Evolutionary conservation across 768 basidiomycete species (phyloP).

Genomic region (Lactarius trivialis): DNA sequence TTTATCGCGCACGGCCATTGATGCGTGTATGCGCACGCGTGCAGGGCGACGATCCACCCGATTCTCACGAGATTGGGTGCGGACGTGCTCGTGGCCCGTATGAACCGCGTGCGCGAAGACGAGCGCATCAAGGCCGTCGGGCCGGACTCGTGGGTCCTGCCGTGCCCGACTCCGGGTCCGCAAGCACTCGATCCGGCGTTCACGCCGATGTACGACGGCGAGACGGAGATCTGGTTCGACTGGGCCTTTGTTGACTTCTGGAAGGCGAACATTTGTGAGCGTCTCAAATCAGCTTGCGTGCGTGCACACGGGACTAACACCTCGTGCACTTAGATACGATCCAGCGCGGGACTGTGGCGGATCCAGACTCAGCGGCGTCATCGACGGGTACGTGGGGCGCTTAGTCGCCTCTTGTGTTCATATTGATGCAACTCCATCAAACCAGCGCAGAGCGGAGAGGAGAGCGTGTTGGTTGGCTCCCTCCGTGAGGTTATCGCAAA

Average conservation of each 20-base stretch:
- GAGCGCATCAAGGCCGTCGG: slow-evolving; percentile 86
- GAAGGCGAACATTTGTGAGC: slow-evolving; percentile 91
- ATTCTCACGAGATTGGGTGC: slow-evolving; percentile 87
- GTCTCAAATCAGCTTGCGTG: background rate
- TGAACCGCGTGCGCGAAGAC: slow-evolving; percentile 85
- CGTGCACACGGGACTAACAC: background rate
- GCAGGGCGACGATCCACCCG: slow-evolving; percentile 76
- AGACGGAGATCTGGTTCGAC: slow-evolving; percentile 94
- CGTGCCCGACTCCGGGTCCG: slow-evolving; percentile 36
- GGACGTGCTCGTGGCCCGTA: slow-evolving; percentile 80
- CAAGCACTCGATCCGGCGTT: slow-evolving; percentile 30
- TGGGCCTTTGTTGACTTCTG: slow-evolving; percentile 98
- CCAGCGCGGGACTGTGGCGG: slow-evolving; percentile 63
- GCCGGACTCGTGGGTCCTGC: slow-evolving; percentile 72
- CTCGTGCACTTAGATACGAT: slow-evolving; percentile 50
- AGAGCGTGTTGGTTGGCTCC: slow-evolving; percentile 69
- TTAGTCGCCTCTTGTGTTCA: background rate
- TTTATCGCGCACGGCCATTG: background rate
- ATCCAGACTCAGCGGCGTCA: slow-evolving; percentile 59
- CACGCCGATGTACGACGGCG: slow-evolving; percentile 41
- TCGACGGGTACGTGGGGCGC: slow-evolving; percentile 43
- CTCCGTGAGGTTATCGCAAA: slow-evolving; percentile 76
- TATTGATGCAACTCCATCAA: background rate
- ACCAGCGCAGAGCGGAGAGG: slow-evolving; percentile 62
- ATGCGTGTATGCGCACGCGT: background rate